Conservation (phyloP, 139 green algal genomes). For the Microglena sp. region DNA sequence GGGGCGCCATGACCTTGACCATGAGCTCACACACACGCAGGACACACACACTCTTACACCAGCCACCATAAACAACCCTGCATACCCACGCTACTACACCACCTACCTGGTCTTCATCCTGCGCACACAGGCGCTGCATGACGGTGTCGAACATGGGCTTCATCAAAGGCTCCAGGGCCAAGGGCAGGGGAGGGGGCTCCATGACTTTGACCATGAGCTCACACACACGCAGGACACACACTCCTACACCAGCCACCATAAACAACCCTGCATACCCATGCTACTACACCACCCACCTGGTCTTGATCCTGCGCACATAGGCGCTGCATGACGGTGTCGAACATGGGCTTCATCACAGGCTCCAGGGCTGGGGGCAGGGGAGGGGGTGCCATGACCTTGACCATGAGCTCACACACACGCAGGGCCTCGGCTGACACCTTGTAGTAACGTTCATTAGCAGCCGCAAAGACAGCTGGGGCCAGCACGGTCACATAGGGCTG, state of each 20-base stretch:
- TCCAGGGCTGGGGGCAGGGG: conserved; percentile 15
- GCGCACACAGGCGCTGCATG: conserved; percentile 36
- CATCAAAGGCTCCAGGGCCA: conserved; percentile 29
- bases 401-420: conserved; percentile 62
- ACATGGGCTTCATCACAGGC: conserved; percentile 41
- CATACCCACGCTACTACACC: no score
- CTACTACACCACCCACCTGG: conserved; percentile 46
- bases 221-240: conserved; percentile 72
- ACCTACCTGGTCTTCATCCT: conserved; percentile 70
- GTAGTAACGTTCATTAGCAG: conserved; percentile 55
- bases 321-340: conserved; percentile 31
- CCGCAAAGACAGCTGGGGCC: conserved; percentile 35
- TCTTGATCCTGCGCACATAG: conserved; percentile 69
- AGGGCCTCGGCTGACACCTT: conserved; percentile 79
- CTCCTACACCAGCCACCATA: no score
- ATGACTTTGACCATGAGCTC: conserved; percentile 71
- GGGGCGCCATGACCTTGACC: conserved; percentile 61
- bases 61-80: no score
- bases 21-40: conserved; percentile 70
- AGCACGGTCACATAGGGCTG: conserved; percentile 48
- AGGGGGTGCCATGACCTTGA: conserved; percentile 59
- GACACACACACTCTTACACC: no score
- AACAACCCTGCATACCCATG: no score
- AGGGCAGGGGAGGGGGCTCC: conserved; percentile 13
- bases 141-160: conserved; percentile 38